Evolutionary conservation across 1,139 yeast species (phyloP).

Genomic region (Komagataea norvegica): DNA sequence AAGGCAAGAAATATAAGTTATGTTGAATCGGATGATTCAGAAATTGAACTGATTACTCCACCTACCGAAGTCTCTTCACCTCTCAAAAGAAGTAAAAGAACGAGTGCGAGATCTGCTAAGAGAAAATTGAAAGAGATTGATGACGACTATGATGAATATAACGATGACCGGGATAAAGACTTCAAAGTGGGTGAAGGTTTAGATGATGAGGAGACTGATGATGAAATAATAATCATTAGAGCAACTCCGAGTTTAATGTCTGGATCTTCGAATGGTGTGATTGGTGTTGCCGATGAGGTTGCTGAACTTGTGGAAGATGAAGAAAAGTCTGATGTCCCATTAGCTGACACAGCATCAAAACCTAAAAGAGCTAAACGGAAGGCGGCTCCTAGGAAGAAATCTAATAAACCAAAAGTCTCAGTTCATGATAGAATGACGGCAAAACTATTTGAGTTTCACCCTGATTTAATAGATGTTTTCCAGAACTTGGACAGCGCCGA

Average conservation of each 20-base stretch:
- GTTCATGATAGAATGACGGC: slow-evolving; percentile 64
- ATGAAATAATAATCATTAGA: slow-evolving; percentile 18
- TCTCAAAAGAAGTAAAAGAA: slow-evolving; percentile 14
- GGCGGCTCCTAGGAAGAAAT: slow-evolving; percentile 23
- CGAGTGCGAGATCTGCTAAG: slow-evolving; percentile 14
- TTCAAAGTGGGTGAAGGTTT: slow-evolving; percentile 13
- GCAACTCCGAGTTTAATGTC: neutral
- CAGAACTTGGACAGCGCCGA: slow-evolving; percentile 52
- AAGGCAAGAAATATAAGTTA: slow-evolving; percentile 10
- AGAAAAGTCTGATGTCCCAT: slow-evolving; percentile 20
- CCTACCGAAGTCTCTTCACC: slow-evolving; percentile 7
- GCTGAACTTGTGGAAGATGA: slow-evolving; percentile 13
- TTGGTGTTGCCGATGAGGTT: slow-evolving; percentile 21
- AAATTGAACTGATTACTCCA: slow-evolving; percentile 12
- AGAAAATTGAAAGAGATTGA: slow-evolving; percentile 25
- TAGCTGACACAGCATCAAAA: slow-evolving; percentile 20
- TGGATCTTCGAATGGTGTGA: slow-evolving; percentile 17
- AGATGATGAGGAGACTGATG: slow-evolving; percentile 21
- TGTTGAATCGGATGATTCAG: slow-evolving; percentile 15
- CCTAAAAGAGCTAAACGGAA: slow-evolving; percentile 21
- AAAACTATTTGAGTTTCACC: slow-evolving; percentile 68
- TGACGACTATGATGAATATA: slow-evolving; percentile 32
- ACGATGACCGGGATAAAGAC: slow-evolving; percentile 26
- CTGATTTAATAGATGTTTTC: slow-evolving; percentile 69
- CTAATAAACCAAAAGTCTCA: slow-evolving; percentile 55